Evolutionary conservation across 2,329 filamentous ascomycete species (phyloP).

Genomic region (Bimuria novae-zelandiae): DNA sequence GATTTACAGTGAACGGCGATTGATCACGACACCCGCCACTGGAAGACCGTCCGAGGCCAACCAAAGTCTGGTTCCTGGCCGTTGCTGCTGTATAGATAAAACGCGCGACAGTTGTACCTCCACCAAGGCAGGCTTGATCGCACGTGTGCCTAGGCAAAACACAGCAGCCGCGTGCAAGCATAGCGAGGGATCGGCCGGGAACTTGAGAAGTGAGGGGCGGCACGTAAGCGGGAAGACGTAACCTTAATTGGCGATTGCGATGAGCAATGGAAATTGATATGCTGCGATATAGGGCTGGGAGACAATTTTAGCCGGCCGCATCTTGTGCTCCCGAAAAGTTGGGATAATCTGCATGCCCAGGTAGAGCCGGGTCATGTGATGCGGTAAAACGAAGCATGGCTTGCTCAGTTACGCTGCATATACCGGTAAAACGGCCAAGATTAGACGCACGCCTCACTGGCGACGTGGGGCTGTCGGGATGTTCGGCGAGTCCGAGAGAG

Average conservation of each 20-base stretch:
- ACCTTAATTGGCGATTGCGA: conserved; percentile 36
- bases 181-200: not conserved
- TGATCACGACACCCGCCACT: not conserved
- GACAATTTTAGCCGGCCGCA: conserved; percentile 29
- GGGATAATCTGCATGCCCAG: conserved; percentile 24
- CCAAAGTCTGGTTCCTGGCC: not conserved
- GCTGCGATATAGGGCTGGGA: conserved; percentile 27
- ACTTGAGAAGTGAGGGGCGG: conserved; percentile 20
- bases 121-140: not conserved
- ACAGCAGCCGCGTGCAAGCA: not conserved
- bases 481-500: conserved; percentile 24
- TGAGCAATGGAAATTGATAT: conserved; percentile 30
- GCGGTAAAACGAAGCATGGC: too few species aligned
- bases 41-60: not conserved
- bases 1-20: not conserved
- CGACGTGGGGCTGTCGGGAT: conserved; percentile 9
- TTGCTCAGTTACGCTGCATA: conserved; percentile 21
- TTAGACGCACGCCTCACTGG: conserved; percentile 1
- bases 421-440: conserved; percentile 11
- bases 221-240: conserved; percentile 36
- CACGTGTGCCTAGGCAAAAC: not conserved
- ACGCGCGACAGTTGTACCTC: conserved; percentile 1
- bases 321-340: conserved; percentile 30
- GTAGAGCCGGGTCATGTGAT: conserved; percentile 30
- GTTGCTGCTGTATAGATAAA: not conserved